Conservation (phyloP, 306 rosid species). For the Rosa rugosa region DNA sequence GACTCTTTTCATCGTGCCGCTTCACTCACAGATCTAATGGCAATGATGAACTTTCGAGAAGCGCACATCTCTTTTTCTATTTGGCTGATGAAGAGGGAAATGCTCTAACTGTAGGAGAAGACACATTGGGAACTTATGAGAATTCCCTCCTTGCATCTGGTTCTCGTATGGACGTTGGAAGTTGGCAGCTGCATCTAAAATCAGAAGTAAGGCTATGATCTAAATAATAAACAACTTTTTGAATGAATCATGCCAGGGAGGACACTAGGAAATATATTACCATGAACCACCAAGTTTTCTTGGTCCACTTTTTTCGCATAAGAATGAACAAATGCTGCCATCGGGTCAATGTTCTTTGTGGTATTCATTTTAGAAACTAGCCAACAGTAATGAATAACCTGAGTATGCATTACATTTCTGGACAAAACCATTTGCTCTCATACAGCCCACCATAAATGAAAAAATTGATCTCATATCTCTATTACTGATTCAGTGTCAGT, state of each 20-base stretch:
- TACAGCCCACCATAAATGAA: background rate
- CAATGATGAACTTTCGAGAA: slow-evolving; percentile 45
- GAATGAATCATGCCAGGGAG: slow-evolving; percentile 2
- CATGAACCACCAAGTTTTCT: slow-evolving; percentile 11
- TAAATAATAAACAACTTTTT: background rate
- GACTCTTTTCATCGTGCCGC: slow-evolving; percentile 29
- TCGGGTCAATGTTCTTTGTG: background rate
- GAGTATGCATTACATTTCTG: background rate
- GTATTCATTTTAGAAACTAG: background rate
- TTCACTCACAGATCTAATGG: slow-evolving; percentile 53
- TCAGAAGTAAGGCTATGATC: slow-evolving; percentile 60
- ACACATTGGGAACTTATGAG: slow-evolving; percentile 42
- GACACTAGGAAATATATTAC: background rate
- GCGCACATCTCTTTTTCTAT: slow-evolving; percentile 83
- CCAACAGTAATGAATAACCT: background rate
- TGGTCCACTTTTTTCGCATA: background rate
- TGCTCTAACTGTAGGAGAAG: slow-evolving; percentile 52
- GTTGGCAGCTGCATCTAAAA: slow-evolving; percentile 91
- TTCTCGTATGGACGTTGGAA: slow-evolving; percentile 74
- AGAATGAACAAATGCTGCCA: background rate
- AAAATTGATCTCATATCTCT: background rate
- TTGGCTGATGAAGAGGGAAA: slow-evolving; percentile 86
- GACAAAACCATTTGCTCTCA: background rate
- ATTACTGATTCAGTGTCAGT: background rate
- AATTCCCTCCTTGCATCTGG: slow-evolving; percentile 75